These are phyloP conservation scores for Discostella stelligeroides DNA, from an alignment of 108 stramenopile species.

Conservation along the genomic window DNA sequence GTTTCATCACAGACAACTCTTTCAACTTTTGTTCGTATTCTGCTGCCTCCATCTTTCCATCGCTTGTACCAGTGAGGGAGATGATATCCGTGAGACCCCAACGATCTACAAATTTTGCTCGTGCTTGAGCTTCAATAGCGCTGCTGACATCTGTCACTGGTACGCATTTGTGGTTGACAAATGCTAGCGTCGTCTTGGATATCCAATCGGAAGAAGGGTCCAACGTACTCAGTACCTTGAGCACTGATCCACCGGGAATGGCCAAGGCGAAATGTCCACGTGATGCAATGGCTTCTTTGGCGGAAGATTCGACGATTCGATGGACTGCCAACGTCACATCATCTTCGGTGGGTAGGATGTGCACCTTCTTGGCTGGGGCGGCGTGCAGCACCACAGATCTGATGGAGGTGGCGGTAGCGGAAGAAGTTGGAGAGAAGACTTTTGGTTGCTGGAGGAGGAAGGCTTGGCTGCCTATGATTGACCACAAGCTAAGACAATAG, in stretches of 20 bases:
- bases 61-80: constrained; percentile 57
- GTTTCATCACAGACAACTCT: constrained; percentile 31
- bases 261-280: constrained; percentile 67
- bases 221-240: constrained; percentile 65
- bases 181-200: constrained; percentile 63
- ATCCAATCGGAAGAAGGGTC: constrained; percentile 56
- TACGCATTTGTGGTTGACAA: constrained; percentile 89
- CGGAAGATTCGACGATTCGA: constrained; percentile 44
- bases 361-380: constrained; percentile 43
- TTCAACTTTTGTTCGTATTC: constrained; percentile 64
- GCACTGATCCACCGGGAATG: constrained; percentile 81
- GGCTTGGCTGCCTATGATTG: not conserved
- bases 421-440: not conserved
- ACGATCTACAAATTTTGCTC: constrained; percentile 54
- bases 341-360: constrained; percentile 48
- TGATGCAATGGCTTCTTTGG: constrained; percentile 56
- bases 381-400: too few species aligned
- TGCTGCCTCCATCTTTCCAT: constrained; percentile 62
- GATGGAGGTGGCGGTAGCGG: not conserved
- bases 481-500: not conserved
- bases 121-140: constrained; percentile 81
- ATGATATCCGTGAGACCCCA: constrained; percentile 64
- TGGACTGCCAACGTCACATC: constrained; percentile 51
- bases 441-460: constrained; percentile 6
- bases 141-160: constrained; percentile 54